These are phyloP conservation scores for Beauveria sp. DNA, from an alignment of 2,329 filamentous ascomycete genomes.

Conservation along the genomic window DNA sequence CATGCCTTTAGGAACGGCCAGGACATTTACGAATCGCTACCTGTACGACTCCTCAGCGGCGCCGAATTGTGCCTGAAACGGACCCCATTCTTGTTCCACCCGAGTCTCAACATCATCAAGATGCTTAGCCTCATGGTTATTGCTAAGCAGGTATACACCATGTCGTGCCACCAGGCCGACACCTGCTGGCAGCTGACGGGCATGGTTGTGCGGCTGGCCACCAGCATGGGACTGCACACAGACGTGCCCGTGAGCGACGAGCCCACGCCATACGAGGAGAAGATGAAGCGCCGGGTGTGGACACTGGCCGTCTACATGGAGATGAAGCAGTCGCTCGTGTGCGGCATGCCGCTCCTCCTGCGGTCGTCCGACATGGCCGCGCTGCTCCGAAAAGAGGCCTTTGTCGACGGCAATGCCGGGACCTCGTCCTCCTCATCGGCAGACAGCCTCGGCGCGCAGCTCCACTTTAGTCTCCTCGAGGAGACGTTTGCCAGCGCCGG, in stretches of 20 bases:
- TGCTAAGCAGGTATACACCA: slow-evolving; percentile 11
- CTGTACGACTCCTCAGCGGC: slow-evolving; percentile 1
- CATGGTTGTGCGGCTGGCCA: slow-evolving; percentile 2
- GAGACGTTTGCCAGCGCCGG: slow-evolving; percentile 2
- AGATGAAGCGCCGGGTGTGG: slow-evolving; percentile 4
- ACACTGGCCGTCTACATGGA: slow-evolving; percentile 8
- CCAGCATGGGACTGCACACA: slow-evolving; percentile 3
- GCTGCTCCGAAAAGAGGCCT: background rate
- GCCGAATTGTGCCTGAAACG: slow-evolving; percentile 10
- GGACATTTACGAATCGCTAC: slow-evolving; percentile 1
- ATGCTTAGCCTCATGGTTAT: slow-evolving; percentile 7
- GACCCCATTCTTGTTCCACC: slow-evolving; percentile 8
- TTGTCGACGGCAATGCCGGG: background rate
- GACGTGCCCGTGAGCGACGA: background rate
- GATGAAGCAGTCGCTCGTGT: slow-evolving; percentile 9
- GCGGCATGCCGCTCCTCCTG: slow-evolving; percentile 10
- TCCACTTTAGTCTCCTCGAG: background rate
- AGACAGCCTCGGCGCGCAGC: background rate
- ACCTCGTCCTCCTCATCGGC: no score
- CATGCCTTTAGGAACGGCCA: background rate
- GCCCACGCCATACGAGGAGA: background rate
- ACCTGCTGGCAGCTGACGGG: slow-evolving; percentile 13
- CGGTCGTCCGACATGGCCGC: background rate
- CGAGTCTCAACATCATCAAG: slow-evolving; percentile 4
- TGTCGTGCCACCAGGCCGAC: slow-evolving; percentile 11